Base-by-base conservation (phyloP, 768 basidiomycete species). In the Pisolithus marmoratus region DNA sequence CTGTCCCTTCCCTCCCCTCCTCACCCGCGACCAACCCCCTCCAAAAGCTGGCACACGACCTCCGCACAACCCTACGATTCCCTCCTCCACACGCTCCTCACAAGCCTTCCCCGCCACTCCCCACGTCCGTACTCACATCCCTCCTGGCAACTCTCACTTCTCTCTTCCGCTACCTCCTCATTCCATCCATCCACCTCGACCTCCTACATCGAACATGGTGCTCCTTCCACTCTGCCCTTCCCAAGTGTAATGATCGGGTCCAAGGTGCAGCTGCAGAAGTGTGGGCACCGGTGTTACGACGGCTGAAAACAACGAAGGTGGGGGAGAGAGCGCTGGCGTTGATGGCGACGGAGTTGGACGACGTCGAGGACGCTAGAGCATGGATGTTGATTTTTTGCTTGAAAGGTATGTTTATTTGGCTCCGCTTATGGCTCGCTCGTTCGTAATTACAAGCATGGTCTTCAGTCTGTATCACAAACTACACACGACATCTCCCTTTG, bases 191-290 rank as follows among this genome's bases (percentile, higher is more conserved):
- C n/a, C 71, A 73, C 43, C 19, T 65, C n/a, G 72, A 79, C 27
- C 71, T 83, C 5, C 62, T 87, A 23, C 73, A 78, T 40, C 70
- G 74, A 40, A 84, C 87, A 3, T 91, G 89, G 89, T 50, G 64
- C 5, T 60, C 68, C 26, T 68, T 91, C 38, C 72, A 73, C 23
- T 61, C 65, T 1, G 70, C 76, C 1, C 63, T 91, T 8, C 77
- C 78, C 3, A 77, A 73, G 52, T 90, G 87, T 63, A 70, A 78
- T 50, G 76, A 81, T 0, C 88, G 93, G 52, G 78, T 90, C 2
- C 87, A 87, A 61, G 72, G 87, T 24, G 82, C 87, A 1, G 77
- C 88, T 9, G 86, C 90, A 0, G 92, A 96, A 61, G 90, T 91
- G 4, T 96, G 91, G 94, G 90, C 84, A 0, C 81, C 80, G 1